Evolutionary conservation across 352 stramenopile genomes (phyloP), one percentile per base, ranked within the genome.

Genomic region (Pythium apleroticum): DNA sequence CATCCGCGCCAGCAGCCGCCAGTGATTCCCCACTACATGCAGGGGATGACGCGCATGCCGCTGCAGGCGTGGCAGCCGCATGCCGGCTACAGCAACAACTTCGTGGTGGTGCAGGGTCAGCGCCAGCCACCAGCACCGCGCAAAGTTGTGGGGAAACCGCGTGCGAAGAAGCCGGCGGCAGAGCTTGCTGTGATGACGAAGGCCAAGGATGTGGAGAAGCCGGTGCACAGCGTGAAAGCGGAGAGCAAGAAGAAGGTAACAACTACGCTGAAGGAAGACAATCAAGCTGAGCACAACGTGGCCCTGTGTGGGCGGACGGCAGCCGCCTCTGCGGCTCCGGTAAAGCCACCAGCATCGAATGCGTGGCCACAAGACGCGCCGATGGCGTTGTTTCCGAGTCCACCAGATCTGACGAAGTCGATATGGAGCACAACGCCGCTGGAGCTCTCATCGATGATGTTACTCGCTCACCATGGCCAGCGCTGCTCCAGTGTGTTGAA

Each of bases 371-470:
- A 39, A 15, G 6, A 9, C 33, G 2, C 2, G 11, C 2, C 33
- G 10, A 9, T 39, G 6, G 10, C 11, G 33, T 39, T 39, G 57
- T 25, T 49, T 14, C 9, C 24, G 5, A 22, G 2, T 11, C 22
- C 22, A 33, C 17, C 46, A 64, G 52, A 67, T 39, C 30, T 39
- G 25, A 33, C 4, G 14, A 59, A 59, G 19, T 63, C 62, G 45
- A 62, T 68, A 43, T 68, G 62, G 62, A 48, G 20, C 17, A 48
- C 63, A 2, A 59, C 53, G 1, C 43, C 53, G 31, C 31, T 58
- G 25, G 62, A 68, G 11, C 43, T 68, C 17, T 37, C 53, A 19
- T 58, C 46, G 12, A 57, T 69, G 62, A 45, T 60, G 25, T 25
- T 63, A 3, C 45, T 22, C 17, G 54, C 54, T 10, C 62, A 24